Conservation (phyloP, 352 stramenopile species). For the Globisporangium iwayamae region DNA sequence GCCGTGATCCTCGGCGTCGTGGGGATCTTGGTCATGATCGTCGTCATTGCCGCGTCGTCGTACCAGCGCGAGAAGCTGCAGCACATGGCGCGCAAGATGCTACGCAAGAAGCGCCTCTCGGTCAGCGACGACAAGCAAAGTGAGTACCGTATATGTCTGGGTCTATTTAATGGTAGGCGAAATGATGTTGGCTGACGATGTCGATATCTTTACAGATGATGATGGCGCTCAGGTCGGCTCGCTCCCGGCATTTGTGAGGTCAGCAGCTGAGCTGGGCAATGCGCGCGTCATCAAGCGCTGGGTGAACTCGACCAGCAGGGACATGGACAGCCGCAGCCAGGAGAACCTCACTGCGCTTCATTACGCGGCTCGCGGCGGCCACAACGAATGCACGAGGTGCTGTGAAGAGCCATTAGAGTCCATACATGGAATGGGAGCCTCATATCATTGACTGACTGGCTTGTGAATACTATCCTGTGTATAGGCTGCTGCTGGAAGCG, state of each 20-base stretch:
- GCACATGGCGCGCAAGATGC: constrained; percentile 74
- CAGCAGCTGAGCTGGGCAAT: constrained; percentile 72
- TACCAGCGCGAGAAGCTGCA: constrained; percentile 80
- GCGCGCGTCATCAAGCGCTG: constrained; percentile 78
- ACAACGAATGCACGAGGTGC: constrained; percentile 73
- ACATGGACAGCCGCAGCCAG: constrained; percentile 60
- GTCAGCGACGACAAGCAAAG: constrained; percentile 40
- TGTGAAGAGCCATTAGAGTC: background rate
- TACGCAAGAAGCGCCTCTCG: constrained; percentile 61
- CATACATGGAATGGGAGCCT: background rate
- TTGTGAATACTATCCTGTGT: background rate
- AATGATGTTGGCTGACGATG: background rate
- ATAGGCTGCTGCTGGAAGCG: constrained; percentile 49
- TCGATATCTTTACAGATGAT: constrained; percentile 20
- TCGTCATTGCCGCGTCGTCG: constrained; percentile 65
- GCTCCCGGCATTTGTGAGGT: constrained; percentile 59
- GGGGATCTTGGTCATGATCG: constrained; percentile 52
- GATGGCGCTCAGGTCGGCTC: constrained; percentile 28
- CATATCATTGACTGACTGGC: background rate
- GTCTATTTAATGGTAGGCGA: background rate
- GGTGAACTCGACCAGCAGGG: constrained; percentile 62
- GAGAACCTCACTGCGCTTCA: constrained; percentile 84
- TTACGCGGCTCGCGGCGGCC: constrained; percentile 65
- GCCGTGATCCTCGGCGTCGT: constrained; percentile 60
- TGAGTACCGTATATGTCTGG: constrained; percentile 13